phyloP scores from a whole-genome alignment of 2,329 filamentous ascomycete genomes.

The Cytospora mali region DNA sequence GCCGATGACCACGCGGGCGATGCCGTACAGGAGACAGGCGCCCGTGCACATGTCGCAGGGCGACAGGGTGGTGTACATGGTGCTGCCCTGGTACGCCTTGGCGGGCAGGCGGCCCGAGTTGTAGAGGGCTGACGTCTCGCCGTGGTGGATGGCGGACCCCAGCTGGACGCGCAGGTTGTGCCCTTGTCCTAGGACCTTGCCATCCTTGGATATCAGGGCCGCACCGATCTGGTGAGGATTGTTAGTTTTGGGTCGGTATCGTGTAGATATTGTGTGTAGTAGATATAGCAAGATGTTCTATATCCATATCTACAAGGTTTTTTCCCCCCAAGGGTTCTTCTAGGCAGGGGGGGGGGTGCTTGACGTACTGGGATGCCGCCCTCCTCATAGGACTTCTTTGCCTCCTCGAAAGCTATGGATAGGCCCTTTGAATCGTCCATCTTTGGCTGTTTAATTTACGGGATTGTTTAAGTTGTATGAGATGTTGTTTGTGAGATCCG shows the following conservation, averaged over 20 bases:
- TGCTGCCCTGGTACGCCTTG: conserved; percentile 68
- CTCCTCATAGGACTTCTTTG: conserved; percentile 47
- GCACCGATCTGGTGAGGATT: conserved; percentile 51
- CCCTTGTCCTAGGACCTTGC: conserved; percentile 69
- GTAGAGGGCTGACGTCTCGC: conserved; percentile 75
- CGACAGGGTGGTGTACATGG: conserved; percentile 82
- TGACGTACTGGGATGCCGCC: conserved; percentile 51
- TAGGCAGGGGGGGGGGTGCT: background rate
- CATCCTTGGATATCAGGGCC: conserved; percentile 67
- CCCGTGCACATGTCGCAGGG: conserved; percentile 84
- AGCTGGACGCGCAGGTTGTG: conserved; percentile 79
- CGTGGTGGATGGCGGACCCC: conserved; percentile 50
- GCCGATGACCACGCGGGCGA: conserved; percentile 73
- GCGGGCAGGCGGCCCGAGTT: conserved; percentile 73
- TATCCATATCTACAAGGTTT: background rate
- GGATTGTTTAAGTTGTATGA: background rate
- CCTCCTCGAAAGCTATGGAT: conserved; percentile 51
- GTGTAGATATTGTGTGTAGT: background rate
- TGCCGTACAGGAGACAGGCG: conserved; percentile 75
- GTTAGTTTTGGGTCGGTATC: background rate
- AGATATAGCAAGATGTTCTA: background rate
- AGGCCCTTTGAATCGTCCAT: conserved; percentile 48
- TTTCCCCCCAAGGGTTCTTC: background rate
- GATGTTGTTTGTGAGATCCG: too few relatives aligned
- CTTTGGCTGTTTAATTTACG: background rate